A percentile compares a stretch with the other conserved stretches of the same genome.
Conservation (phyloP, 257 asterid genomes). For the Salvia hispanica region DNA sequence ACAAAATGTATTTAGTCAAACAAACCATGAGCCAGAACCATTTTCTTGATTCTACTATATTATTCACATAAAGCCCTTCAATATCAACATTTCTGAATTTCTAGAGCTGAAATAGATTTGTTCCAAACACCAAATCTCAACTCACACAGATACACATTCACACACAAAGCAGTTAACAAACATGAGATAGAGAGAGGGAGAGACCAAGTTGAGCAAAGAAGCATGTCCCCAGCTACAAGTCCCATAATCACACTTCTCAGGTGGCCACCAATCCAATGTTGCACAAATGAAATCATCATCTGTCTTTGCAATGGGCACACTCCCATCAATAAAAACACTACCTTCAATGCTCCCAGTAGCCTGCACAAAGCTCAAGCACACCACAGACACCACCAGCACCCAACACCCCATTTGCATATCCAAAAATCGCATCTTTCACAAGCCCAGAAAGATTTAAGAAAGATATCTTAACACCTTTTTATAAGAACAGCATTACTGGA, state of each 20-base stretch:
- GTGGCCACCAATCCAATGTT: constrained; percentile 96
- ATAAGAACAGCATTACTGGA: neutral
- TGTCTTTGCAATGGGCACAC: constrained; percentile 48
- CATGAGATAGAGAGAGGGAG: constrained; percentile 34
- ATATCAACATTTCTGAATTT: neutral
- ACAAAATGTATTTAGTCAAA: constrained; percentile 7
- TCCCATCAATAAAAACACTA: constrained; percentile 52
- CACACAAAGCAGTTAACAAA: neutral
- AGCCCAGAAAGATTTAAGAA: constrained; percentile 33
- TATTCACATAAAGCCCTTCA: neutral
- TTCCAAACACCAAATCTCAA: constrained; percentile 24
- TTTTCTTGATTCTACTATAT: constrained; percentile 15
- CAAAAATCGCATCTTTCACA: constrained; percentile 33
- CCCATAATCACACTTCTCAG: constrained; percentile 83
- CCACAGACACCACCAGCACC: constrained; percentile 27
- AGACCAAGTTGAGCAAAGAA: constrained; percentile 78
- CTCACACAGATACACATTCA: neutral
- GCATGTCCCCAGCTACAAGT: constrained; percentile 81
- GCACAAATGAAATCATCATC: constrained; percentile 75
- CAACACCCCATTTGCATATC: constrained; percentile 22
- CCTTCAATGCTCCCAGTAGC: constrained; percentile 38
- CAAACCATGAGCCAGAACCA: neutral
- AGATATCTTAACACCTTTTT: neutral
- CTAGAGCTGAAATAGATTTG: constrained; percentile 25
- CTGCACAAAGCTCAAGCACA: constrained; percentile 34